Percentiles rank a stretch among this genome's conserved stretches.
These are phyloP conservation scores for Lindgomyces ingoldianus DNA, from an alignment of 495 filamentous ascomycete genomes.

Conservation along the genomic window DNA sequence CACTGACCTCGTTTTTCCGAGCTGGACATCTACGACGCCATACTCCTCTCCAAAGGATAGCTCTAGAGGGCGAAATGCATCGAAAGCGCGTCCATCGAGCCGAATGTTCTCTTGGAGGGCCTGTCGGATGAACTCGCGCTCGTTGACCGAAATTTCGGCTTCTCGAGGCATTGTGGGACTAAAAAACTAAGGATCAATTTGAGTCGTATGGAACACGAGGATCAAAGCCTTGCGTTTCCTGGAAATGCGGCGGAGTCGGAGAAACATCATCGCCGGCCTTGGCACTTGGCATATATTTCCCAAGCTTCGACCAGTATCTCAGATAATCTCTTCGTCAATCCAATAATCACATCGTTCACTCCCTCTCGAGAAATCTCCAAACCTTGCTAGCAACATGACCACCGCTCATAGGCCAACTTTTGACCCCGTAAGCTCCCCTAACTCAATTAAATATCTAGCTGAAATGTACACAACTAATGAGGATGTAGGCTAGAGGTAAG, in stretches of 20 bases:
- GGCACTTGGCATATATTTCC: not conserved
- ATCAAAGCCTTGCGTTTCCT: too few relatives aligned
- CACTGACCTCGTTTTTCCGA: slow-evolving; percentile 84
- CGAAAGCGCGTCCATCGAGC: slow-evolving; percentile 76
- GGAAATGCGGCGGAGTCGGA: slow-evolving; percentile 31
- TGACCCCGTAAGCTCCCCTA: slow-evolving; percentile 57
- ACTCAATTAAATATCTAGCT: slow-evolving; percentile 52
- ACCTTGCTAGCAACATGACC: slow-evolving; percentile 39
- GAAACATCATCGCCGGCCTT: slow-evolving; percentile 17
- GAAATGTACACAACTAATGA: slow-evolving; percentile 35
- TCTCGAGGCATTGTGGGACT: slow-evolving; percentile 86
- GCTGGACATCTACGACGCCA: slow-evolving; percentile 82
- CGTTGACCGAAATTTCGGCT: slow-evolving; percentile 55
- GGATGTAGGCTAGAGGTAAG: slow-evolving; percentile 80
- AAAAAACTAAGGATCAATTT: too few relatives aligned
- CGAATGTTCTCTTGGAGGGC: slow-evolving; percentile 67
- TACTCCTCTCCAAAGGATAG: slow-evolving; percentile 87
- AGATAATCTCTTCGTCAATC: too few relatives aligned
- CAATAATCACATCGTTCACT: too few relatives aligned
- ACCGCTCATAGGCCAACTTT: slow-evolving; percentile 84
- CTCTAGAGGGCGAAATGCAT: slow-evolving; percentile 73
- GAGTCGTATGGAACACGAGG: too few relatives aligned
- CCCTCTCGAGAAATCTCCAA: not conserved
- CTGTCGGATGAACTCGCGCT: slow-evolving; percentile 47
- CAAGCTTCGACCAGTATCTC: too few relatives aligned